Conservation (phyloP, 225 moss, liverwort and hornwort species). For the Physcomitrellopsis africana region DNA sequence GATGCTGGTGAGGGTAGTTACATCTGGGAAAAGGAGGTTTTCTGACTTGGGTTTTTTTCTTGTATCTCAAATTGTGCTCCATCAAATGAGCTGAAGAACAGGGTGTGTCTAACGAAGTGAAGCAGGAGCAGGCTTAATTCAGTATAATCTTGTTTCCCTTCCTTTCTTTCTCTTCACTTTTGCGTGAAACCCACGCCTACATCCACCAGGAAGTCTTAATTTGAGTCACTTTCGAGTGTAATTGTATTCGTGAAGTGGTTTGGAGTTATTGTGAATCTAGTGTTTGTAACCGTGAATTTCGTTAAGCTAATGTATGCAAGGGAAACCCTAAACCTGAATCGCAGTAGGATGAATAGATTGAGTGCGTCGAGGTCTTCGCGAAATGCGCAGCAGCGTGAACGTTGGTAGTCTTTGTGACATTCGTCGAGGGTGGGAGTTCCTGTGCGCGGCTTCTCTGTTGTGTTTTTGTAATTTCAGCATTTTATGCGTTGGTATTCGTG, state of each 20-base stretch:
- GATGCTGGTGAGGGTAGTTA: no score
- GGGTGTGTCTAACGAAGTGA: neutral
- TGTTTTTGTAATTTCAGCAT: neutral
- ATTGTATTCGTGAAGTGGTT: slow-evolving; percentile 1
- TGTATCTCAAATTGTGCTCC: neutral
- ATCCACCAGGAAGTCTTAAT: neutral
- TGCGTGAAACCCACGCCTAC: neutral
- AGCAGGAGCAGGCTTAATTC: neutral
- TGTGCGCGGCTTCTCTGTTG: neutral
- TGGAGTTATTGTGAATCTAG: neutral
- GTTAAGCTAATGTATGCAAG: neutral
- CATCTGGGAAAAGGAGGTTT: no score
- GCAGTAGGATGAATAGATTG: neutral
- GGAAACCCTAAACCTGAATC: neutral
- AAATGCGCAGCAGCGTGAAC: neutral
- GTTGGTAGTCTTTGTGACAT: neutral
- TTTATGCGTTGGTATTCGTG: neutral
- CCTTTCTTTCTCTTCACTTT: neutral
- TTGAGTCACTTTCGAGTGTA: neutral
- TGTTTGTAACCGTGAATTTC: neutral
- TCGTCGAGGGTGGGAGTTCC: neutral
- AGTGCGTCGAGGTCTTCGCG: neutral
- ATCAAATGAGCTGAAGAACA: neutral
- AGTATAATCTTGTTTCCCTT: slow-evolving; percentile 2
- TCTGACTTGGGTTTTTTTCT: neutral